Percentiles rank a stretch among this genome's conserved stretches.
Conservation (phyloP, 179 eudicot genomes). For the Silene noctiflora region DNA sequence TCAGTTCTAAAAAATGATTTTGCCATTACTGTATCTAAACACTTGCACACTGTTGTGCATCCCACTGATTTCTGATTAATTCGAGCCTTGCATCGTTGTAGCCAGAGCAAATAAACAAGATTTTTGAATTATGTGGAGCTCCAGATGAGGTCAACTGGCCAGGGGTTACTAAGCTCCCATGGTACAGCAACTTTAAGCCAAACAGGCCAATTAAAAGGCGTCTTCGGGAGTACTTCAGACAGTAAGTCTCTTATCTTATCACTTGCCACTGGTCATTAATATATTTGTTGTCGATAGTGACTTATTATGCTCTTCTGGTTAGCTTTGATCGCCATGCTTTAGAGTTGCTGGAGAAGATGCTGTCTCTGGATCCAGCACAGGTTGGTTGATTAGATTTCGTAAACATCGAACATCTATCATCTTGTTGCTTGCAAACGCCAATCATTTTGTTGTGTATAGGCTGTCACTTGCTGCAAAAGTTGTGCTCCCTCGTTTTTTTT, state of each 20-base stretch:
- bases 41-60: neutral
- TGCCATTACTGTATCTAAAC: slow-evolving; percentile 2
- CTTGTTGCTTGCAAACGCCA: too few relatives aligned
- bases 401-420: neutral
- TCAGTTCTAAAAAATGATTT: neutral
- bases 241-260: slow-evolving; percentile 45
- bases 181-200: slow-evolving; percentile 86
- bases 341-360: slow-evolving; percentile 84
- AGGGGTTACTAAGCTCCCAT: slow-evolving; percentile 84
- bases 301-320: slow-evolving; percentile 4
- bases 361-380: slow-evolving; percentile 89
- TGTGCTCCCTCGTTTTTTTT: too few relatives aligned
- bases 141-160: slow-evolving; percentile 95
- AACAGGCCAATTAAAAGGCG: slow-evolving; percentile 72
- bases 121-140: slow-evolving; percentile 86
- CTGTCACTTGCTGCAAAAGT: neutral
- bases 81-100: slow-evolving; percentile 28
- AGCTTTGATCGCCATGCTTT: slow-evolving; percentile 94
- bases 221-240: slow-evolving; percentile 73
- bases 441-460: neutral
- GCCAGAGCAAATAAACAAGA: slow-evolving; percentile 92
- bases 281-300: neutral
- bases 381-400: slow-evolving; percentile 31
- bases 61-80: slow-evolving; percentile 8
- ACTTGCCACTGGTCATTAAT: neutral